Percentiles rank a stretch among this genome's conserved stretches.
Conservation (phyloP, 768 basidiomycete species). For the Russula brevipes region DNA sequence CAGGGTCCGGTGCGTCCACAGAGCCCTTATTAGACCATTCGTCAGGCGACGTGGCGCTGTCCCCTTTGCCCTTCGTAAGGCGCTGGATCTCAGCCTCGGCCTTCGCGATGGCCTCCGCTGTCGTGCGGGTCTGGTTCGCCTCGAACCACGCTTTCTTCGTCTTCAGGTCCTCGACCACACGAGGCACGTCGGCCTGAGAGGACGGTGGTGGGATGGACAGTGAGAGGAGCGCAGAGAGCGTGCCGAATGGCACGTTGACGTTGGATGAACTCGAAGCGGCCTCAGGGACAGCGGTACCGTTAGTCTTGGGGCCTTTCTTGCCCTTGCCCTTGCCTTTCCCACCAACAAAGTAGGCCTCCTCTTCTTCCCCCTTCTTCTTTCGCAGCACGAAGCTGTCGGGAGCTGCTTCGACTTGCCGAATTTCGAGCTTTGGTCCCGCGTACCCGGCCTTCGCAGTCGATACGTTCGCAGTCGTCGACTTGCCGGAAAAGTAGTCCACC, state of each 20-base stretch:
- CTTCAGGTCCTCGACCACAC: constrained; percentile 83
- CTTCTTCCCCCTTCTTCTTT: constrained; percentile 92
- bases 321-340: constrained; percentile 57
- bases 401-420: constrained; percentile 73
- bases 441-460: constrained; percentile 41
- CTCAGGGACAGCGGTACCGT: constrained; percentile 33
- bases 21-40: constrained; percentile 37
- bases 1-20: constrained; percentile 43
- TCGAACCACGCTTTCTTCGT: constrained; percentile 94
- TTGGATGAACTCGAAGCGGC: constrained; percentile 35
- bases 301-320: constrained; percentile 46
- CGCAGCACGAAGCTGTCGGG: constrained; percentile 65
- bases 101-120: constrained; percentile 73
- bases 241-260: constrained; percentile 79
- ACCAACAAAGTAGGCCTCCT: constrained; percentile 74
- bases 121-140: constrained; percentile 81
- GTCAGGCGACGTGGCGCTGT: constrained; percentile 30
- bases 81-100: constrained; percentile 71
- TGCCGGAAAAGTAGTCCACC: constrained; percentile 78
- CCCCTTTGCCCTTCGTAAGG: constrained; percentile 45
- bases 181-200: constrained; percentile 67
- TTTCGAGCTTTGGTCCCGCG: constrained; percentile 75
- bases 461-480: constrained; percentile 46
- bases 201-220: constrained; percentile 89
- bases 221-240: constrained; percentile 78